Conservation (phyloP, 192 early-diverging fungal species). For the Gigaspora rosea region DNA sequence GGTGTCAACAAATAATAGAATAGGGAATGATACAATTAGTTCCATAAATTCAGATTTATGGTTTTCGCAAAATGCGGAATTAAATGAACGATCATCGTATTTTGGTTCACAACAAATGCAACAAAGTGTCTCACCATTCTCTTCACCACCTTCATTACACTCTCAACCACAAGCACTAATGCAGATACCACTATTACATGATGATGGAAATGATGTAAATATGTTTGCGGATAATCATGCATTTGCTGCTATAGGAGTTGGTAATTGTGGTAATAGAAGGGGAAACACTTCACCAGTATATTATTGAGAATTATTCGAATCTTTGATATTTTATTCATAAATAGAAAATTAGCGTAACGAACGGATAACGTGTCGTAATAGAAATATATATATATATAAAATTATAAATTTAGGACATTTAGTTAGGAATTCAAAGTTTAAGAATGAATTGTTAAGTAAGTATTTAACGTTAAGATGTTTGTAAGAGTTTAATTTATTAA, state of each 20-base stretch:
- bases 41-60: constrained; percentile 1
- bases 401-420: too few species aligned
- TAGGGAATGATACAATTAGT: not conserved
- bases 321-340: too few species aligned
- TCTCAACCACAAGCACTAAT: not conserved
- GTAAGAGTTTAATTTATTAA: too few species aligned
- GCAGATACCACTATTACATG: not conserved
- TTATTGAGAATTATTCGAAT: too few species aligned
- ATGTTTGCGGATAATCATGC: constrained; percentile 21
- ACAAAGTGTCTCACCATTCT: not conserved
- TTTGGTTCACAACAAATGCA: constrained; percentile 9
- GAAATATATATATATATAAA: too few species aligned
- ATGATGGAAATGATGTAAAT: constrained; percentile 24
- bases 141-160: not conserved
- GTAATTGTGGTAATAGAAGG: not conserved
- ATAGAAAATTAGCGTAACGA: too few species aligned
- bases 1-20: not conserved
- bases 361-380: too few species aligned
- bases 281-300: not conserved
- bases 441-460: too few species aligned
- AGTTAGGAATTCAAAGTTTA: too few species aligned
- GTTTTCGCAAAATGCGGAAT: constrained; percentile 18
- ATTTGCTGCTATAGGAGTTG: not conserved
- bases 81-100: constrained; percentile 20
- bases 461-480: too few species aligned